phyloP scores from a whole-genome alignment of 2,329 filamentous ascomycete genomes.

The Dothidotthia symphoricarpi region DNA sequence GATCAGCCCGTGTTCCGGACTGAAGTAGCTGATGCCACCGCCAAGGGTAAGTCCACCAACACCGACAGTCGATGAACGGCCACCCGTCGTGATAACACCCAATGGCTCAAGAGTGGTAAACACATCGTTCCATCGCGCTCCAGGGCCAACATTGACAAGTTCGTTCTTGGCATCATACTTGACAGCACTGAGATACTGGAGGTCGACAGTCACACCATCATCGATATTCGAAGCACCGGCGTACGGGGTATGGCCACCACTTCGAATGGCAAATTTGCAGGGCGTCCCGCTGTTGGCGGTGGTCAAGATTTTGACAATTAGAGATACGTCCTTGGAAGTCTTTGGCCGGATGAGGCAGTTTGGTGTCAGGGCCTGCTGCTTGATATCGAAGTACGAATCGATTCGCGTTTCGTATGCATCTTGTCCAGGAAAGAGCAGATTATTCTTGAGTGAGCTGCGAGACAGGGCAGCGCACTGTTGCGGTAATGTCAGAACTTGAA shows the following conservation, averaged over 20 bases:
- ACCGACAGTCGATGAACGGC: slow-evolving; percentile 25
- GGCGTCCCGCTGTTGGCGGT: slow-evolving; percentile 1
- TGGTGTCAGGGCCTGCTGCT: slow-evolving; percentile 21
- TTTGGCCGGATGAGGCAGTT: slow-evolving; percentile 27
- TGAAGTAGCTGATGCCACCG: slow-evolving; percentile 34
- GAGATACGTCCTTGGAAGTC: slow-evolving; percentile 16
- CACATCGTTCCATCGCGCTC: slow-evolving; percentile 27
- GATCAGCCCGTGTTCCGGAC: slow-evolving; percentile 25
- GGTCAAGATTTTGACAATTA: slow-evolving; percentile 16
- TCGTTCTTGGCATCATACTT: slow-evolving; percentile 15
- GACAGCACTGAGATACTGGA: slow-evolving; percentile 20
- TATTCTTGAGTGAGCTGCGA: too few relatives aligned
- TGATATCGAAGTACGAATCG: slow-evolving; percentile 21
- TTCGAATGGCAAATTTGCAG: slow-evolving; percentile 26
- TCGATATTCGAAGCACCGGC: slow-evolving; percentile 29
- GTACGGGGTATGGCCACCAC: slow-evolving; percentile 26
- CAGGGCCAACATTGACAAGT: slow-evolving; percentile 23
- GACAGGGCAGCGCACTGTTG: too few relatives aligned
- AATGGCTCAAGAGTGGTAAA: slow-evolving; percentile 24
- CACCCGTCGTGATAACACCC: slow-evolving; percentile 23
- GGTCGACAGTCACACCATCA: slow-evolving; percentile 29
- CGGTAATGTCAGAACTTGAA: too few relatives aligned
- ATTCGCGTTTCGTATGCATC: slow-evolving; percentile 13
- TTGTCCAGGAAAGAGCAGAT: slow-evolving; percentile 16
- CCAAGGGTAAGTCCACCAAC: slow-evolving; percentile 28